Base-by-base conservation (phyloP, 768 basidiomycete genomes). In the Tricholomella constricta region DNA sequence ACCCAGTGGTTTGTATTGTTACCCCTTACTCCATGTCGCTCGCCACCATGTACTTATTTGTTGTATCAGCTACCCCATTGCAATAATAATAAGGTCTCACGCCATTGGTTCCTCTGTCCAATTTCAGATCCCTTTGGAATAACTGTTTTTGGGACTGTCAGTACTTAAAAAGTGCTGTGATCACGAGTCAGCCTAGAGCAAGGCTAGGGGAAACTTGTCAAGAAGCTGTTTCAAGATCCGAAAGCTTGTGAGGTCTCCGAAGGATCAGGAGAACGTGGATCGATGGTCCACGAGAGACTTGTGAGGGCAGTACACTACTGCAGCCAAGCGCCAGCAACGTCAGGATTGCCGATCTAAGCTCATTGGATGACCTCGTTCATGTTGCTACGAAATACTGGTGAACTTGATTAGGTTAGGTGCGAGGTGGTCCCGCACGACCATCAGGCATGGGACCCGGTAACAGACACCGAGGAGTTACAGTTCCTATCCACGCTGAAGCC, bases 181-280 rank as follows among this genome's bases (percentile, higher is more conserved):
- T 49, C 48, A 49, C 35, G 38, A 17, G 48, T 52, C 14, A 25
- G 22, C 22, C 1, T 46, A 4, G 22, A 14, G 15, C 34, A 35
- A 22, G 17, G 35, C 19, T 22, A 11, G 34, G 19, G 26, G 9
- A 48, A 37, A 11, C 35, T n/a, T n/a, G 20, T 20, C 26, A 38
- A n/a, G 15, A 29, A 25, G 36, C 20, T 38, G 26, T 48, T 37
- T 49, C 44, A 52, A 52, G 51, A 52, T 52, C 51, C 51, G 51
- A 38, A 34, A 12, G 35, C 50, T 36, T 36, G 2, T 20, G 8
- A 38, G 46, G 32, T 14, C 48, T 11, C 9, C 37, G 10, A 38
- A 36, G 38, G 11, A 41, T n/a, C 17, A 38, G 36, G 17, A 25
- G 19, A 45, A 19, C 19, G 25, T 15, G 34, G 19, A 20, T 26